These are phyloP conservation scores for Huntiella omanensis DNA, from an alignment of 2,329 filamentous ascomycete species.

Conservation along the genomic window DNA sequence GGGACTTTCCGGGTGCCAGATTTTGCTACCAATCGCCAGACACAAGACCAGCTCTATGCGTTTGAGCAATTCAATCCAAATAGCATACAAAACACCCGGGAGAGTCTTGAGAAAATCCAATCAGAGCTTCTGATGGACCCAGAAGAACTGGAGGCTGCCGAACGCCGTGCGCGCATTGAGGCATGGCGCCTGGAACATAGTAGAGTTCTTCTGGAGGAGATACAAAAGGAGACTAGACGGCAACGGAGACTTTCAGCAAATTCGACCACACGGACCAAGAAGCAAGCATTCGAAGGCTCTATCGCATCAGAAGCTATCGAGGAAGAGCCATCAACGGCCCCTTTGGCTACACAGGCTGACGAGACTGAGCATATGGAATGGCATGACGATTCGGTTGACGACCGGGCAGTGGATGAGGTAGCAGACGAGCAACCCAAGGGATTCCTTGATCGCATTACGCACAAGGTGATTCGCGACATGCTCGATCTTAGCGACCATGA, in stretches of 20 bases:
- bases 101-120: conserved; percentile 31
- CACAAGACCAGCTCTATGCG: conserved; percentile 74
- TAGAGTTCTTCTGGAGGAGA: conserved; percentile 65
- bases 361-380: conserved; percentile 11
- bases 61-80: conserved; percentile 73
- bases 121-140: conserved; percentile 32
- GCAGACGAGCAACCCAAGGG: conserved; percentile 39
- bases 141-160: conserved; percentile 41
- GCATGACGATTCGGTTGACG: conserved; percentile 25
- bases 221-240: conserved; percentile 64
- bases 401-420: conserved; percentile 30
- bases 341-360: background rate
- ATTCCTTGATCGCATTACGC: conserved; percentile 64
- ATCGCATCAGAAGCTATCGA: conserved; percentile 8
- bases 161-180: conserved; percentile 72
- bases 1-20: conserved; percentile 60
- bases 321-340: conserved; percentile 1
- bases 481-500: conserved; percentile 79
- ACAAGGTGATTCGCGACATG: conserved; percentile 70
- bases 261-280: conserved; percentile 18
- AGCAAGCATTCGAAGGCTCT: background rate
- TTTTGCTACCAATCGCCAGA: conserved; percentile 30
- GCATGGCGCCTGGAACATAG: conserved; percentile 86
- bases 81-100: conserved; percentile 26
- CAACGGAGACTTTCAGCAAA: conserved; percentile 40